Conservation (phyloP, 805 yeast species). For the Sporopachydermia lactativora region DNA sequence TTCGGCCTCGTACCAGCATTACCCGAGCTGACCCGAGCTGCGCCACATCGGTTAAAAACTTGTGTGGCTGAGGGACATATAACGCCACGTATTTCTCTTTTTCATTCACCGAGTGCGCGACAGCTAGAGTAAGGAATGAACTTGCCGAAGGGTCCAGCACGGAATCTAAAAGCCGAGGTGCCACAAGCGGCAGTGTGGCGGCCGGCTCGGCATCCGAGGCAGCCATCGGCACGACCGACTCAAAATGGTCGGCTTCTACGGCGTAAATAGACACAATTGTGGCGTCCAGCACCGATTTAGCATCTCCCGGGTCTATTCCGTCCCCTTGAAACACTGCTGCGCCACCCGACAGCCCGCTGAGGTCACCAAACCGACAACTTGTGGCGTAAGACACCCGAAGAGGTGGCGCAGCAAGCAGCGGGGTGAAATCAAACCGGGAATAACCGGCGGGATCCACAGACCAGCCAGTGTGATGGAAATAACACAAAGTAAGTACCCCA, state of each 20-base stretch:
- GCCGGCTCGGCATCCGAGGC: conserved; percentile 21
- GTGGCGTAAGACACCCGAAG: background rate
- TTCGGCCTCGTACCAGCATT: conserved; percentile 44
- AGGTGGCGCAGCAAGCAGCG: background rate
- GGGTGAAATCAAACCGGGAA: background rate
- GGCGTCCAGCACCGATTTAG: conserved; percentile 20
- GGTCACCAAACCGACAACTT: background rate
- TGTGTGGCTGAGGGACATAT: conserved; percentile 32
- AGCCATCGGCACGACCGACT: conserved; percentile 20
- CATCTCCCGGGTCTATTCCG: conserved; percentile 3
- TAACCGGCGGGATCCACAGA: background rate
- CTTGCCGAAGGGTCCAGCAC: conserved; percentile 7
- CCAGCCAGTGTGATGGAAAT: background rate
- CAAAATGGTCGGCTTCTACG: conserved; percentile 16
- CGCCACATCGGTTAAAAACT: conserved; percentile 9
- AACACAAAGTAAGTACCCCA: background rate
- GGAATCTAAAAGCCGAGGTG: conserved; percentile 4
- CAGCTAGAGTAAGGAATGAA: conserved; percentile 35
- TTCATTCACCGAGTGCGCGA: conserved; percentile 52
- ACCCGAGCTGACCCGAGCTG: conserved; percentile 18
- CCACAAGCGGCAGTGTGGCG: conserved; percentile 15
- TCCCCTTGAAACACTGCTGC: background rate
- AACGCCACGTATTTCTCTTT: conserved; percentile 30
- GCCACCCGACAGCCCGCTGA: background rate
- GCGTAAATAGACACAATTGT: conserved; percentile 27